These are phyloP conservation scores for Russula abietina DNA, from an alignment of 768 basidiomycete species.

Conservation along the genomic window DNA sequence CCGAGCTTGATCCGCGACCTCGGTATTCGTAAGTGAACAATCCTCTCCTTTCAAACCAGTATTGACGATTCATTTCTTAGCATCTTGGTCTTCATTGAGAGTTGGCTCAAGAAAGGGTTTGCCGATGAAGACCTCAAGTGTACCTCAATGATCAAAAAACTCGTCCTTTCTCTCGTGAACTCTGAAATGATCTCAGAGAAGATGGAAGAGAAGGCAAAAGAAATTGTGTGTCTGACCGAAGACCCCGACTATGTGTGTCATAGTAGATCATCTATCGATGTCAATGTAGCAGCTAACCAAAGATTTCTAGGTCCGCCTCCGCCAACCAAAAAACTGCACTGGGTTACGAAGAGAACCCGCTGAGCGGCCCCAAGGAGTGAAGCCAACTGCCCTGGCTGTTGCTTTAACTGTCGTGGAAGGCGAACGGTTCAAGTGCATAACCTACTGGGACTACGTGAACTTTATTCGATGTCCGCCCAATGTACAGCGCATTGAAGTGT, in stretches of 20 bases:
- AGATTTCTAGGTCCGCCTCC: conserved; percentile 3
- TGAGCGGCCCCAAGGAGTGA: not conserved
- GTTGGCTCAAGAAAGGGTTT: conserved; percentile 18
- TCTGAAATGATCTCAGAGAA: no score
- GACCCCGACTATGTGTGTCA: conserved; percentile 6
- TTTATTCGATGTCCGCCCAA: not conserved
- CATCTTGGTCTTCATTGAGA: conserved; percentile 14
- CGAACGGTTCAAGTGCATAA: conserved; percentile 7
- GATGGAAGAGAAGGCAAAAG: not conserved
- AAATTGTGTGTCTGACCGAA: not conserved
- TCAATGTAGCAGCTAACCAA: no score
- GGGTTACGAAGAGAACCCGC: not conserved
- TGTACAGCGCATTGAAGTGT: conserved; percentile 4
- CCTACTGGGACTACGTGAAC: conserved; percentile 19
- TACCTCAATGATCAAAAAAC: conserved; percentile 2
- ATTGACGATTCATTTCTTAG: not conserved
- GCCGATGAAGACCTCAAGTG: conserved; percentile 7
- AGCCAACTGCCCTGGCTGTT: conserved; percentile 4
- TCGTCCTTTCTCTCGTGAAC: not conserved
- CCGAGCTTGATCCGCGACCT: not conserved
- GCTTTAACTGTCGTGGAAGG: conserved; percentile 9
- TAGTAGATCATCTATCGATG: no score
- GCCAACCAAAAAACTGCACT: not conserved
- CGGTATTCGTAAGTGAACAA: conserved; percentile 6
- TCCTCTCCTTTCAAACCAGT: no score